A percentile compares a stretch with the other conserved stretches of the same genome.
phyloP scores from a whole-genome alignment of 2,329 filamentous ascomycete genomes.

The Colletotrichum tabaci region DNA sequence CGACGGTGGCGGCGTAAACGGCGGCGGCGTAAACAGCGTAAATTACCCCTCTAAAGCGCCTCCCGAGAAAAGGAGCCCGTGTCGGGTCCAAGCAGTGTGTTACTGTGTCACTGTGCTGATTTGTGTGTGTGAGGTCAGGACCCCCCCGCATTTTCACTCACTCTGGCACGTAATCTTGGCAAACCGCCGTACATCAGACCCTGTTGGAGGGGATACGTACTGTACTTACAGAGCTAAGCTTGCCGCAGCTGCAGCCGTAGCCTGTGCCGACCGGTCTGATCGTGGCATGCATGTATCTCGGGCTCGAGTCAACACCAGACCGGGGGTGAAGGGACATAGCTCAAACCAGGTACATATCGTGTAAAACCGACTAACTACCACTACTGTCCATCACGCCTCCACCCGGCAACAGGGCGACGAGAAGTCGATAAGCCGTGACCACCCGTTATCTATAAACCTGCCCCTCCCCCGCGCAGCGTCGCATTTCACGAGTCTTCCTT shows the following conservation, averaged over 20 bases:
- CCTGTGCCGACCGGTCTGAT: constrained; percentile 20
- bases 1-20: constrained; percentile 31
- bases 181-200: constrained; percentile 6
- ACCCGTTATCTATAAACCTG: constrained; percentile 42
- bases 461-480: constrained; percentile 24
- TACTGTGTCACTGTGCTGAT: not conserved
- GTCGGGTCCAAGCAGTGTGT: not conserved
- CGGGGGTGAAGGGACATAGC: constrained; percentile 24
- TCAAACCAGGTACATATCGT: constrained; percentile 15
- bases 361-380: constrained; percentile 6
- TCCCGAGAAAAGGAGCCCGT: not conserved
- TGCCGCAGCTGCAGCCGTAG: not conserved
- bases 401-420: constrained; percentile 6
- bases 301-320: constrained; percentile 34
- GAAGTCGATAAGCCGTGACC: constrained; percentile 40
- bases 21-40: constrained; percentile 40
- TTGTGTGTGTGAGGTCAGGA: constrained; percentile 30
- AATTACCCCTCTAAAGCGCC: constrained; percentile 29
- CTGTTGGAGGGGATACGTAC: constrained; percentile 11
- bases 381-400: constrained; percentile 14
- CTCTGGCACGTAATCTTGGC: constrained; percentile 36
- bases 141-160: constrained; percentile 36
- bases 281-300: constrained; percentile 8
- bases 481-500: not conserved
- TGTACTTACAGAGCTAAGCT: constrained; percentile 2